These are phyloP conservation scores for Fusarium odoratissimum DNA, from an alignment of 2,329 filamentous ascomycete species.

Conservation along the genomic window DNA sequence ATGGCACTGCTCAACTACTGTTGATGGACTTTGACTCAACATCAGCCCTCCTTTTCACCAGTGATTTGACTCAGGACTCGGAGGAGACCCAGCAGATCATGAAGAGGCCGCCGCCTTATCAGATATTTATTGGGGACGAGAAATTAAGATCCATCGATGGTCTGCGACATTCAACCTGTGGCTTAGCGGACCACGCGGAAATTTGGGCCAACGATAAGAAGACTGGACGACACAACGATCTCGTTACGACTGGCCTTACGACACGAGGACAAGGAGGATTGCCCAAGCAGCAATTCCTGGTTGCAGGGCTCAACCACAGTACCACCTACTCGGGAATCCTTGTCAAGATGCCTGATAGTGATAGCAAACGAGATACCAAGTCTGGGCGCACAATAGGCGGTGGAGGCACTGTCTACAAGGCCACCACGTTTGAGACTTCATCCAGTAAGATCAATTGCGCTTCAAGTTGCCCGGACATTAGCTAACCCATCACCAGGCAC, in stretches of 20 bases:
- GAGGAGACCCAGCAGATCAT: conserved; percentile 66
- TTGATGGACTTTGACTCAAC: conserved; percentile 88
- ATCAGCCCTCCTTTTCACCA: conserved; percentile 82
- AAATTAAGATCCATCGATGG: conserved; percentile 72
- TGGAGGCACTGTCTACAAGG: conserved; percentile 80
- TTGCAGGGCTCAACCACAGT: conserved; percentile 78
- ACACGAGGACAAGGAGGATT: conserved; percentile 72
- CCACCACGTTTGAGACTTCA: conserved; percentile 82
- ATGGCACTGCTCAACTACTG: conserved; percentile 65
- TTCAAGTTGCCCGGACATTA: not conserved
- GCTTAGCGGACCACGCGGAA: conserved; percentile 72
- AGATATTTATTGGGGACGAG: conserved; percentile 78
- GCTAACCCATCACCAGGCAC: conserved; percentile 61
- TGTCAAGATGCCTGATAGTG: conserved; percentile 66
- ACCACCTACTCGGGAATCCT: conserved; percentile 80
- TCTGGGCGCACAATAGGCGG: conserved; percentile 65
- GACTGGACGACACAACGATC: conserved; percentile 59
- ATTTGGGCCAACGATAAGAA: conserved; percentile 65
- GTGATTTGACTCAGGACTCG: conserved; percentile 73
- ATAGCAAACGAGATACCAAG: conserved; percentile 54
- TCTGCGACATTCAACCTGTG: conserved; percentile 84
- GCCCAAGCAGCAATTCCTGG: conserved; percentile 89
- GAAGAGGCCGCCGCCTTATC: conserved; percentile 70
- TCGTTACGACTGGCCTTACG: conserved; percentile 73
- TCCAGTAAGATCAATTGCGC: conserved; percentile 65